Evolutionary conservation across 495 filamentous ascomycete genomes (phyloP), one percentile per base, ranked within the genome.

Genomic region (Xylaria grammica): DNA sequence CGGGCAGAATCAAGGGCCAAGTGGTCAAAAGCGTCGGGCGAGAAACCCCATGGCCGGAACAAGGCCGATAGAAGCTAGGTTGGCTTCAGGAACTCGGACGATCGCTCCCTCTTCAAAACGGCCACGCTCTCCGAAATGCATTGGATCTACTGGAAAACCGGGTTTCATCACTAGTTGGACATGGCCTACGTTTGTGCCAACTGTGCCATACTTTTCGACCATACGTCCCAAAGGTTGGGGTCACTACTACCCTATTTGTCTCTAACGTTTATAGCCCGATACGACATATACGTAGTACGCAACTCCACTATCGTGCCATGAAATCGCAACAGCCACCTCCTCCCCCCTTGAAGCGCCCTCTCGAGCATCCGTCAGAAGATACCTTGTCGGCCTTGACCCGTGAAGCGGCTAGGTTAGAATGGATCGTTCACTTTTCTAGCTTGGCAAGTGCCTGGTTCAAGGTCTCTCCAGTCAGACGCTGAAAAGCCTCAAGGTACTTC

Each of bases 401-500:
- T 13, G 10, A 29, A 17, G 17, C 15, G 15, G 0, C 20, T 17
- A 46, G 19, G 7, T 17, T 42, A 6, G 40, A 24, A 32, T n/a
- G 13, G 1, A 29, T 20, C 13, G 11, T 13, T 60, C 50, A 67
- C 17, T 63, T 40, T 17, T 68, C 62, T 24, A 64, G 26, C 27
- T 64, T 64, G 22, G 62, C 67, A 44, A 79, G 61, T n/a, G 73
- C 74, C 53, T 81, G 73, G 38, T 81, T 77, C 59, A 82, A 49
- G 34, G 72, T 77, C 63, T 71, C 74, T n/a, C 79, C 80, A 29
- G 78, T 77, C 27, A 84, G 70, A 50, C 63, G 60, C 59, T 76
- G 60, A 38, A 78, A 84, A 1, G 75, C 79, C 32, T 84, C 81
- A 55, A 56, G 56, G 49, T 83, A 83, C 52, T 78, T 64, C 30